phyloP scores from a whole-genome alignment of 345 rosid species.

The Dovyalis caffra region DNA sequence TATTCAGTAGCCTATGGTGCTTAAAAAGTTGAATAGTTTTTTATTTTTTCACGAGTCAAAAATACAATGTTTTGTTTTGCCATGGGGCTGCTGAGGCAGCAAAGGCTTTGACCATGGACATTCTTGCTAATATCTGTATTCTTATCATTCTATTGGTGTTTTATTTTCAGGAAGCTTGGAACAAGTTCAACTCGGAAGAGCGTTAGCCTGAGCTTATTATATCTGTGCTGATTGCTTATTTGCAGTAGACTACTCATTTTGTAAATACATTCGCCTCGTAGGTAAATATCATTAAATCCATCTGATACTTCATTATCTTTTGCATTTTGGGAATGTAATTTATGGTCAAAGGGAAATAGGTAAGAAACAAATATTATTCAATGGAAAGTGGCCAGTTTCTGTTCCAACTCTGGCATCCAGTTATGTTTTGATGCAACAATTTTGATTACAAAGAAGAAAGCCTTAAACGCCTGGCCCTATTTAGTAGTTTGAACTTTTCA shows the following conservation, averaged over 20 bases:
- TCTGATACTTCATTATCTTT: neutral
- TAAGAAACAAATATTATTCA: neutral
- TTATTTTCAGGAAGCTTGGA: slow-evolving; percentile 85
- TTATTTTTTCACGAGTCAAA: neutral
- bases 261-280: slow-evolving; percentile 23
- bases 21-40: neutral
- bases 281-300: slow-evolving; percentile 26
- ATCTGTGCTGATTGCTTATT: slow-evolving; percentile 1
- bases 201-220: slow-evolving; percentile 43
- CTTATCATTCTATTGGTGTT: slow-evolving; percentile 4
- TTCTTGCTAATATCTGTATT: neutral
- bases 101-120: neutral
- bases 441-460: neutral
- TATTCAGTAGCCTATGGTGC: neutral
- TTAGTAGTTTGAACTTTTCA: too few species aligned
- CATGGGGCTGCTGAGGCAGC: neutral
- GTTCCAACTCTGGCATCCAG: neutral
- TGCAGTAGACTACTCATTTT: slow-evolving; percentile 8
- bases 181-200: slow-evolving; percentile 91
- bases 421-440: neutral
- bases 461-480: neutral
- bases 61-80: neutral
- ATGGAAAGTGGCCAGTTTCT: neutral
- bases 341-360: slow-evolving; percentile 18
- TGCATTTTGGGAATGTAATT: slow-evolving; percentile 12